phyloP scores from a whole-genome alignment of 176 grass and related monocot genomes.

The Ensete glaucum region DNA sequence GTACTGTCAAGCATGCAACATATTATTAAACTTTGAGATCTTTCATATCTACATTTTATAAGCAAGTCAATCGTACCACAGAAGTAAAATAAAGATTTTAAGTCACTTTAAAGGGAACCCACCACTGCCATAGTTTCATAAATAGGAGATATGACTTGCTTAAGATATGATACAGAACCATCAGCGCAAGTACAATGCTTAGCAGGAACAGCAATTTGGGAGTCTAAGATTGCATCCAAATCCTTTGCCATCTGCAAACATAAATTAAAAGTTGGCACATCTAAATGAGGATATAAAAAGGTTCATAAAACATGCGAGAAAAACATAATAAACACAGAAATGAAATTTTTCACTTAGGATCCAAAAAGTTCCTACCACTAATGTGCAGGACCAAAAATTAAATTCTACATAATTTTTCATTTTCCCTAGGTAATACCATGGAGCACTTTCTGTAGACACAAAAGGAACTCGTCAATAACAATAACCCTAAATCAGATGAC shows the following conservation, averaged over 20 bases:
- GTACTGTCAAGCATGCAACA: background rate
- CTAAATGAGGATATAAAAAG: too few species aligned
- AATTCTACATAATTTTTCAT: too few species aligned
- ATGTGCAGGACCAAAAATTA: too few species aligned
- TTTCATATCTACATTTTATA: background rate
- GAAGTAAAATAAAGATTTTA: background rate
- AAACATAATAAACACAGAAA: too few species aligned
- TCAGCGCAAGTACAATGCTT: slow-evolving; percentile 41
- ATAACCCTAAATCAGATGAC: background rate
- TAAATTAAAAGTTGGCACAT: background rate
- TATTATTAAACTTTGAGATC: background rate
- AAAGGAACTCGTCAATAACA: background rate
- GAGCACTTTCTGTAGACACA: background rate
- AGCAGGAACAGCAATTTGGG: slow-evolving; percentile 54
- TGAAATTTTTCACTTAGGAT: too few species aligned
- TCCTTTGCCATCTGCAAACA: slow-evolving; percentile 85
- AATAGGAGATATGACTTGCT: slow-evolving; percentile 72
- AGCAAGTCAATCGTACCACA: background rate
- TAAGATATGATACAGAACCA: slow-evolving; percentile 54
- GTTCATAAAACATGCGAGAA: too few species aligned
- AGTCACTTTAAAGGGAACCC: slow-evolving; percentile 4
- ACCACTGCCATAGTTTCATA: slow-evolving; percentile 68
- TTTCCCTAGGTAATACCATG: too few species aligned
- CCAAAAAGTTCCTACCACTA: too few species aligned
- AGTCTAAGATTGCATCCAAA: slow-evolving; percentile 84